Conservation (phyloP, 306 rosid genomes). For the Quercus agrifolia region DNA sequence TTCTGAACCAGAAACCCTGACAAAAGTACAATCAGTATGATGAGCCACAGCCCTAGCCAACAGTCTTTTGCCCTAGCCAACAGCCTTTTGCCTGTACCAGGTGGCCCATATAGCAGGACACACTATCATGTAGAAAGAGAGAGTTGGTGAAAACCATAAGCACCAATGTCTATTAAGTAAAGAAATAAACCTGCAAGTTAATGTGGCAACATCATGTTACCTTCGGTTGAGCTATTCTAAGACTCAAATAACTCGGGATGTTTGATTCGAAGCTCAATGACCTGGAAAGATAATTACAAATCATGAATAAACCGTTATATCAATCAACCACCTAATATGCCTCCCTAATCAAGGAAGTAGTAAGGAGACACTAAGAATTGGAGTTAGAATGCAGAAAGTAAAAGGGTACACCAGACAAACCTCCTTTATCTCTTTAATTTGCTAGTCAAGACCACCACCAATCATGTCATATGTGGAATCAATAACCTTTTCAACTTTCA, state of each 20-base stretch:
- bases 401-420: slow-evolving; percentile 28
- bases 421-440: slow-evolving; percentile 97
- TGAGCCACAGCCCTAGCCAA: slow-evolving; percentile 99
- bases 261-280: slow-evolving; percentile 95
- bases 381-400: not conserved
- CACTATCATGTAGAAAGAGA: slow-evolving; percentile 45
- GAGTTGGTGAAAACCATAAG: not conserved
- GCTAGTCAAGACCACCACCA: slow-evolving; percentile 99
- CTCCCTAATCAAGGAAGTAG: not conserved
- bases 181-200: not conserved
- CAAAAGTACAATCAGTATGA: slow-evolving; percentile 95
- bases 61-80: slow-evolving; percentile 82
- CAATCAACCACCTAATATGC: not conserved
- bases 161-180: not conserved
- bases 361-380: not conserved
- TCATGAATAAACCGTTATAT: slow-evolving; percentile 1
- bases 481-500: slow-evolving; percentile 99
- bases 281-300: slow-evolving; percentile 41
- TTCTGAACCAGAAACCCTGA: slow-evolving; percentile 98
- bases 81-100: slow-evolving; percentile 95
- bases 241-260: slow-evolving; percentile 99
- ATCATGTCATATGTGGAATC: slow-evolving; percentile 98
- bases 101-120: slow-evolving; percentile 91
- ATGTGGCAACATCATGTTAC: slow-evolving; percentile 29
- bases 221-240: slow-evolving; percentile 99